phyloP scores from a whole-genome alignment of 345 rosid genomes.

The Salix caprea region DNA sequence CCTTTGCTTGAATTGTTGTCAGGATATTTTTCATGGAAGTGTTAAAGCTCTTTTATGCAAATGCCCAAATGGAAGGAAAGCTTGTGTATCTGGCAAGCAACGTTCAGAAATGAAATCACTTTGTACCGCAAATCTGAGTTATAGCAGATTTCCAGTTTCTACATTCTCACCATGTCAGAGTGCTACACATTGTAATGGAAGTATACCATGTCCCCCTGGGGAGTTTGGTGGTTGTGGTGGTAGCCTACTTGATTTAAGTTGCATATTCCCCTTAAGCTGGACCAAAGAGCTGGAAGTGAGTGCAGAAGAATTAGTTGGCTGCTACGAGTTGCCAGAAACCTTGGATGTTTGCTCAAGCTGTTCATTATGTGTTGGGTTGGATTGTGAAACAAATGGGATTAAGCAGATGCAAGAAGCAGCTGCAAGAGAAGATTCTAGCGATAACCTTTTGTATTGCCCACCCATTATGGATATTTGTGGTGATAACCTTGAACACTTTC shows the following conservation, averaged over 20 bases:
- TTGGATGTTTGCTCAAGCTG: conserved; percentile 55
- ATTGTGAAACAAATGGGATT: conserved; percentile 37
- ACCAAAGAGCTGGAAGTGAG: conserved; percentile 62
- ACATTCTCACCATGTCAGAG: conserved; percentile 25
- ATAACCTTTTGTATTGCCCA: conserved; percentile 70
- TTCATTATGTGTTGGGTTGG: conserved; percentile 51
- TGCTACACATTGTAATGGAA: conserved; percentile 27
- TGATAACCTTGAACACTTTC: conserved; percentile 84
- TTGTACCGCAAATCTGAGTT: conserved; percentile 18
- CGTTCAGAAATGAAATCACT: conserved; percentile 27
- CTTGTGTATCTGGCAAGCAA: conserved; percentile 22
- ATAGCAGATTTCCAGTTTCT: conserved; percentile 25
- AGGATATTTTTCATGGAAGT: conserved; percentile 39
- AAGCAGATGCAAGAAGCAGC: conserved; percentile 69
- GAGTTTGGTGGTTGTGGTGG: conserved; percentile 64
- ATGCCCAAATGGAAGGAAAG: conserved; percentile 33
- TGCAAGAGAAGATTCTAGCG: conserved; percentile 49
- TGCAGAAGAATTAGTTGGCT: conserved; percentile 84
- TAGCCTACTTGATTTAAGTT: conserved; percentile 47
- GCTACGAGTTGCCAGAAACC: conserved; percentile 81
- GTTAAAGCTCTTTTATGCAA: conserved; percentile 32
- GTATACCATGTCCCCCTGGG: conserved; percentile 45
- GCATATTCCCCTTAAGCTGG: conserved; percentile 50
- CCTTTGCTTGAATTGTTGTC: conserved; percentile 61
- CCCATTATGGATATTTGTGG: conserved; percentile 40